phyloP scores from a whole-genome alignment of 2,329 filamentous ascomycete genomes.

The Botrytis elliptica region DNA sequence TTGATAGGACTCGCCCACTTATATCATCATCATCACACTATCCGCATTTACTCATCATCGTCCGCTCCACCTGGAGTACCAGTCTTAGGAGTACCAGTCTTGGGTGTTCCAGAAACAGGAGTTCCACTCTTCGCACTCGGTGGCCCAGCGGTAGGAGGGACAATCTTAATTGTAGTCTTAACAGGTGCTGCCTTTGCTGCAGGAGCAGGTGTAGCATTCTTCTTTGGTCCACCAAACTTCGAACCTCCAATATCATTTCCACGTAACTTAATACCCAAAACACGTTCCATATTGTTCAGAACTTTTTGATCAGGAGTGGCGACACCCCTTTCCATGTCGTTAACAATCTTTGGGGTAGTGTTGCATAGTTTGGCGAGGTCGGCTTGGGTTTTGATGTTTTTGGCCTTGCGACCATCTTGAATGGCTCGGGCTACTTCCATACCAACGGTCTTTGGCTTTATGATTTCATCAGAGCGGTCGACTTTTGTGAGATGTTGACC shows the following conservation, averaged over 20 bases:
- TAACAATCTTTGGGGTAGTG: conserved; percentile 75
- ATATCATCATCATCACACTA: not conserved
- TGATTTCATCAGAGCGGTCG: conserved; percentile 94
- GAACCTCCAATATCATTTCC: conserved; percentile 82
- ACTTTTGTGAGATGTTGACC: conserved; percentile 97
- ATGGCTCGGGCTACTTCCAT: conserved; percentile 80
- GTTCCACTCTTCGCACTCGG: not conserved
- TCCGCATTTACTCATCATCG: not conserved
- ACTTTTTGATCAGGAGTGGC: conserved; percentile 83
- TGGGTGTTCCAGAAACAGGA: not conserved
- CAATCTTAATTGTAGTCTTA: conserved; percentile 22
- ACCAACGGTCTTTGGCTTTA: conserved; percentile 93
- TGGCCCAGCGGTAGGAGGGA: not conserved
- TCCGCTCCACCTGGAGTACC: not conserved
- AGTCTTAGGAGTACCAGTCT: not conserved
- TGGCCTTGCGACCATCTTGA: conserved; percentile 71
- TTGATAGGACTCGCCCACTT: not conserved
- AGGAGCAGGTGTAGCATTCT: conserved; percentile 20
- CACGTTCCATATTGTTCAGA: conserved; percentile 72
- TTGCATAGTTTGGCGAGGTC: conserved; percentile 84
- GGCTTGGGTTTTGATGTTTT: conserved; percentile 92
- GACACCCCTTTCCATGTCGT: conserved; percentile 79
- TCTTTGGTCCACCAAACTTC: conserved; percentile 60
- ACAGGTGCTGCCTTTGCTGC: conserved; percentile 23
- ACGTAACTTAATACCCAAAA: conserved; percentile 84